Evolutionary conservation across 768 basidiomycete genomes (phyloP).

Genomic region (Mycena sanguinolenta): DNA sequence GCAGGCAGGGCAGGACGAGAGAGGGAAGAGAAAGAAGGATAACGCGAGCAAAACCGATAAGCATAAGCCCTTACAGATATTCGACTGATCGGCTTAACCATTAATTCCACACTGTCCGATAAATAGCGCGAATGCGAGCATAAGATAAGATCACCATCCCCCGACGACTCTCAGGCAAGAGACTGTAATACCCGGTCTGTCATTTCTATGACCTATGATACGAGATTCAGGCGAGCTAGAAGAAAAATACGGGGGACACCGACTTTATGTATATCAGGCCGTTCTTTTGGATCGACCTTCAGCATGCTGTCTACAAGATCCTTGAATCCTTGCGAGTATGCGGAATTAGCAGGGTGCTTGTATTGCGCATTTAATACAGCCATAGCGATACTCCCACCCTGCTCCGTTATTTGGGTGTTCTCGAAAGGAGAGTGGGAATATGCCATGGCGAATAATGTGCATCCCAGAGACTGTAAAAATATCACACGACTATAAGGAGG

Average conservation of each 20-base stretch:
- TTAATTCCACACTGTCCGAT: constrained; percentile 30
- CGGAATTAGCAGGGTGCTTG: constrained; percentile 81
- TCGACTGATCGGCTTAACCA: constrained; percentile 25
- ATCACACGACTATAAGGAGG: background rate
- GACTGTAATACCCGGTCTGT: constrained; percentile 75
- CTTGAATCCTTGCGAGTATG: constrained; percentile 88
- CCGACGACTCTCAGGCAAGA: constrained; percentile 55
- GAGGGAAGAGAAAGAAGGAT: constrained; percentile 33
- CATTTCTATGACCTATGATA: constrained; percentile 70
- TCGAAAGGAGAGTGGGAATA: constrained; percentile 98
- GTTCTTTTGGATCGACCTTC: constrained; percentile 82
- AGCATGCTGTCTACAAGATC: constrained; percentile 89
- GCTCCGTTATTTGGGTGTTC: constrained; percentile 90
- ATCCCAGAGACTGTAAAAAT: constrained; percentile 86
- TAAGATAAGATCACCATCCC: constrained; percentile 29
- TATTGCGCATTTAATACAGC: constrained; percentile 95
- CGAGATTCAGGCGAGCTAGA: constrained; percentile 1
- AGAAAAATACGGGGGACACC: constrained; percentile 31
- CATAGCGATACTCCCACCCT: constrained; percentile 98
- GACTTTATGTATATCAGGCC: constrained; percentile 91
- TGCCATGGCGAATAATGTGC: constrained; percentile 93
- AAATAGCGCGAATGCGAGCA: constrained; percentile 34
- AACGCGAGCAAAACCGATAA: constrained; percentile 26
- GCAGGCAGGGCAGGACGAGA: constrained; percentile 2
- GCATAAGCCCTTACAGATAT: constrained; percentile 34